Base-by-base conservation (phyloP, 78 protist genomes). In the Dictyostelium discoideum region DNA sequence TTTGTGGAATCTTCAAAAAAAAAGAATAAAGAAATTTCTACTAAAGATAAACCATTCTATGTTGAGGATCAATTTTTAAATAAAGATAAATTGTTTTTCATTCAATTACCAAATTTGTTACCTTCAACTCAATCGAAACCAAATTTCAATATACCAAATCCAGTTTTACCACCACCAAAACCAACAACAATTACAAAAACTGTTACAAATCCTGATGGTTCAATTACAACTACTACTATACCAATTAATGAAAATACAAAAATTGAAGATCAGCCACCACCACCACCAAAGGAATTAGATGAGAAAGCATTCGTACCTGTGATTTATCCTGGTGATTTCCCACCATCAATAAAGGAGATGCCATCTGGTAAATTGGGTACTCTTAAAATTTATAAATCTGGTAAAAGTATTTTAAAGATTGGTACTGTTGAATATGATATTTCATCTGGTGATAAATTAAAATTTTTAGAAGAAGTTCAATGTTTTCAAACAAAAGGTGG, bases 311-410 rank as follows among this genome's bases (percentile, higher is more conserved):
- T 89, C 32, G 82, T 89, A 18, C 94, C 94, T 16, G 69, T 80
- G 69, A 26, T 89, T 26, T 89, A 80, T 80, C 94, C 94, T 29
- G 94, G 94, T 67, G 94, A 89, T 67, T 89, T 89, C 26, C 57
- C 94, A 78, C 72, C 72, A 24, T 42, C 94, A 8, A 9, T 89
- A 40, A 89, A 89, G 39, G 26, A 46, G 29, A 40, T 89, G 24
- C 86, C 86, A 42, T 40, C 63, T 2, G 94, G 94, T 67, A 24
- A 48, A 89, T 37, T 89, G 2, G 94, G 94, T 24, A 89, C 78
- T 29, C 85, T 89, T 18, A 89, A 89, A 81, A 80, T 89, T 20
- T 89, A 89, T 81, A 89, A 89, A 81, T 89, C 94, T 81, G 94
- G 94, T 67, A 89, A 89, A 81, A 42, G 46, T 26, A 69, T 81